A percentile compares a stretch with the other conserved stretches of the same genome.
These are phyloP conservation scores for Coemansia sp. DNA, from an alignment of 192 early-diverging fungal species.

Conservation along the genomic window DNA sequence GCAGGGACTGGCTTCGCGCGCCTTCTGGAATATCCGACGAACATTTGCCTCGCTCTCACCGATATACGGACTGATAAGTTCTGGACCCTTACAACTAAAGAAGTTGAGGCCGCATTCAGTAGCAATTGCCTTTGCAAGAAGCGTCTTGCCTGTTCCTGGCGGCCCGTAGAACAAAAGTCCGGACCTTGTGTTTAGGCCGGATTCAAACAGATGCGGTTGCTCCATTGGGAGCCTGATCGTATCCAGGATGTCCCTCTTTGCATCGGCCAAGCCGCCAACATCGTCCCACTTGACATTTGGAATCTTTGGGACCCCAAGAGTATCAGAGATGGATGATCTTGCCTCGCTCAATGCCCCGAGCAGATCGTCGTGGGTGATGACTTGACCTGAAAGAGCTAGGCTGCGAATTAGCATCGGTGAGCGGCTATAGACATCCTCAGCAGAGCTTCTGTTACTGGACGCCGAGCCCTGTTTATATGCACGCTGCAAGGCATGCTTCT, in stretches of 20 bases:
- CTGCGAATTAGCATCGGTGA: constrained; percentile 42
- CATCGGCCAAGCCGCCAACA: constrained; percentile 90
- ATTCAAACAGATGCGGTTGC: constrained; percentile 93
- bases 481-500: constrained; percentile 63
- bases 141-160: constrained; percentile 97
- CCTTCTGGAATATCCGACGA: constrained; percentile 90
- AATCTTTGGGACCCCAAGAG: constrained; percentile 96
- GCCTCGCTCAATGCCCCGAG: constrained; percentile 76
- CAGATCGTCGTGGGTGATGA: constrained; percentile 79
- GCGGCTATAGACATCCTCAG: not conserved
- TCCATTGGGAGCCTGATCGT: constrained; percentile 96
- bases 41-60: constrained; percentile 99
- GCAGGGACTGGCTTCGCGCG: constrained; percentile 95
- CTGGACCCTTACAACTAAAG: constrained; percentile 97
- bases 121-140: constrained; percentile 98
- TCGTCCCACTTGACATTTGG: constrained; percentile 99
- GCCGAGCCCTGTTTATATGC: constrained; percentile 7
- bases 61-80: constrained; percentile 98
- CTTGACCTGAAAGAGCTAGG: constrained; percentile 68
- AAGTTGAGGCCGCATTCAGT: constrained; percentile 98
- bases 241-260: constrained; percentile 92
- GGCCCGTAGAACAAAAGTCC: constrained; percentile 96
- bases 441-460: not conserved
- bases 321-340: constrained; percentile 82
- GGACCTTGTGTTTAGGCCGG: constrained; percentile 91